Conservation (phyloP, 768 basidiomycete species). For the Guyanaporus albipodus region DNA sequence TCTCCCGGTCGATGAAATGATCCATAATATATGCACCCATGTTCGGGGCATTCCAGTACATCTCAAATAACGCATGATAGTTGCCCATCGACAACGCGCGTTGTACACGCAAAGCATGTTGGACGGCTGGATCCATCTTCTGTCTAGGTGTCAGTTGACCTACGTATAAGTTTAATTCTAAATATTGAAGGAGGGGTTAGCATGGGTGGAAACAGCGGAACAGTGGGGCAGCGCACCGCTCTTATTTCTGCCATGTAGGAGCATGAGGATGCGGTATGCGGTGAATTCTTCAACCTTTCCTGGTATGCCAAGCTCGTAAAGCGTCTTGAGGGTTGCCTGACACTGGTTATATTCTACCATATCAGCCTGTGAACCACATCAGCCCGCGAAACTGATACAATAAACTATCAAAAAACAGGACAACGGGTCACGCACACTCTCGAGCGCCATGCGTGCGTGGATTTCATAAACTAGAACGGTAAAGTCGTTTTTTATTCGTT, state of each 20-base stretch:
- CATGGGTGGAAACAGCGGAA: background rate
- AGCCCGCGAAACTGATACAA: conserved; percentile 46
- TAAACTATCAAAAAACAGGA: conserved; percentile 4
- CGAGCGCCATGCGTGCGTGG: conserved; percentile 94
- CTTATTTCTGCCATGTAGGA: conserved; percentile 89
- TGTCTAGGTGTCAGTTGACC: conserved; percentile 94
- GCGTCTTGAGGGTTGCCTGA: conserved; percentile 80
- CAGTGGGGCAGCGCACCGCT: conserved; percentile 59
- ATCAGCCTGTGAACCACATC: conserved; percentile 95
- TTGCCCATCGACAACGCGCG: conserved; percentile 89
- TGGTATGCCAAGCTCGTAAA: conserved; percentile 91
- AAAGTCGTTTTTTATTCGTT: conserved; percentile 98
- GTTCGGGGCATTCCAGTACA: conserved; percentile 82
- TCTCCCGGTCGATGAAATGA: conserved; percentile 91
- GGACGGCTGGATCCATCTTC: conserved; percentile 74
- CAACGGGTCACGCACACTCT: conserved; percentile 56
- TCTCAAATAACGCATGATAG: conserved; percentile 86
- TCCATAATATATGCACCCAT: conserved; percentile 99
- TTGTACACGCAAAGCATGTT: conserved; percentile 88
- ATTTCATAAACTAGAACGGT: conserved; percentile 98
- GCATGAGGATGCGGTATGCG: conserved; percentile 95
- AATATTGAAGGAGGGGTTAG: background rate
- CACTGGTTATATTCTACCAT: conserved; percentile 99
- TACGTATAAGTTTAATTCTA: conserved; percentile 95
- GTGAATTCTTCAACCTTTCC: conserved; percentile 96